Percentiles rank a stretch among this genome's conserved stretches.
Evolutionary conservation across 2,329 filamentous ascomycete genomes (phyloP).

Genomic region (Pezicula rhizophila): DNA sequence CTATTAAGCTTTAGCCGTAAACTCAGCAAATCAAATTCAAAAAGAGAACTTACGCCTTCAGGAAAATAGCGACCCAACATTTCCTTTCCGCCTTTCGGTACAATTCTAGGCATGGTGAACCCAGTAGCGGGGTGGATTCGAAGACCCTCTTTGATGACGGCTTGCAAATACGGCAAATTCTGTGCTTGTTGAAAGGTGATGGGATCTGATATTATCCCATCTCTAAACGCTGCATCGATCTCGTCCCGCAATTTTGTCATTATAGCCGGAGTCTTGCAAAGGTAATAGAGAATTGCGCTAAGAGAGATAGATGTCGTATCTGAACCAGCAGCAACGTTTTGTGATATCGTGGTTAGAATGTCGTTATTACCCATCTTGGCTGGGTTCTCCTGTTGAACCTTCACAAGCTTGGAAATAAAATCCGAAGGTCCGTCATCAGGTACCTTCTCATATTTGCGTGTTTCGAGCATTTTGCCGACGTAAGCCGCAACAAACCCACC

Average conservation of each 20-base stretch:
- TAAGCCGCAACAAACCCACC: background rate
- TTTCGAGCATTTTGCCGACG: background rate
- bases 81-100: slow-evolving; percentile 2
- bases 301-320: slow-evolving; percentile 42
- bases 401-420: background rate
- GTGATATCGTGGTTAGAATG: background rate
- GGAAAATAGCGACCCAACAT: background rate
- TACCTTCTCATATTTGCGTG: background rate
- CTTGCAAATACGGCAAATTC: slow-evolving; percentile 6
- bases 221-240: background rate
- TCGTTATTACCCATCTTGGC: background rate
- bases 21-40: background rate
- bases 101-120: slow-evolving; percentile 1
- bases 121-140: slow-evolving; percentile 2
- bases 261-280: slow-evolving; percentile 27
- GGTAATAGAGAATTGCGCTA: slow-evolving; percentile 34
- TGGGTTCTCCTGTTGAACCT: background rate
- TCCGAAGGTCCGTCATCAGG: background rate
- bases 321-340: slow-evolving; percentile 22
- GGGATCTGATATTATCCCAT: background rate
- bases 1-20: slow-evolving; percentile 16
- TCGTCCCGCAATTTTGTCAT: slow-evolving; percentile 2
- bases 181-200: slow-evolving; percentile 4
- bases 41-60: background rate
- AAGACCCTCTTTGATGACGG: slow-evolving; percentile 4